These are phyloP conservation scores for Aspergillus ochraceoroseus DNA, from an alignment of 2,329 filamentous ascomycete genomes.

Conservation along the genomic window DNA sequence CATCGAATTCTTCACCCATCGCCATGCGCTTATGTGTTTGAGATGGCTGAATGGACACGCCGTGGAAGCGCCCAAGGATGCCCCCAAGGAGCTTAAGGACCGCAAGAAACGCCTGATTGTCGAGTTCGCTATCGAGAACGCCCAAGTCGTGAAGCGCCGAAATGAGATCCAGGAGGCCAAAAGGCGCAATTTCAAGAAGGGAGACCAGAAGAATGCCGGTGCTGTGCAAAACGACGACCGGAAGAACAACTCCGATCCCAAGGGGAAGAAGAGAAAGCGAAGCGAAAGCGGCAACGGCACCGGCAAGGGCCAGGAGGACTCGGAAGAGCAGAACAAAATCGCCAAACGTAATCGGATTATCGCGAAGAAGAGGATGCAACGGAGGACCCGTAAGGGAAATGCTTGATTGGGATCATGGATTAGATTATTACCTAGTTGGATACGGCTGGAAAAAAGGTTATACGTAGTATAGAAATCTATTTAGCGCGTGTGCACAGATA, in stretches of 20 bases:
- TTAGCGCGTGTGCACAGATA: conserved; percentile 3
- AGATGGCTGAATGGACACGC: conserved; percentile 83
- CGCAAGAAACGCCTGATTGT: conserved; percentile 87
- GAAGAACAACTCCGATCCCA: conserved; percentile 16
- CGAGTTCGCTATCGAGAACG: conserved; percentile 97
- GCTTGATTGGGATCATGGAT: conserved; percentile 14
- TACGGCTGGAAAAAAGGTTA: conserved; percentile 9
- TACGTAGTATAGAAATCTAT: conserved; percentile 11
- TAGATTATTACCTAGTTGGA: no score
- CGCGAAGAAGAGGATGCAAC: conserved; percentile 73
- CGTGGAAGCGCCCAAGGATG: conserved; percentile 41
- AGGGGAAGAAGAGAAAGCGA: conserved; percentile 35
- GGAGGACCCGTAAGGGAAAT: conserved; percentile 56
- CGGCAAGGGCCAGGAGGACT: conserved; percentile 22
- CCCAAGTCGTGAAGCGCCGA: conserved; percentile 82
- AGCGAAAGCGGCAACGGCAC: conserved; percentile 23
- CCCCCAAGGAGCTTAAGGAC: conserved; percentile 49
- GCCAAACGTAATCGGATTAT: conserved; percentile 72
- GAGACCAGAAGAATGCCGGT: conserved; percentile 17
- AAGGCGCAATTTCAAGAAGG: conserved; percentile 22
- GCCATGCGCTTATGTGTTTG: conserved; percentile 89
- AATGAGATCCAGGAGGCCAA: conserved; percentile 34
- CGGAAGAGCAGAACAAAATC: conserved; percentile 50
- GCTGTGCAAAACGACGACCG: conserved; percentile 22
- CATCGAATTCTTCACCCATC: conserved; percentile 91